A percentile compares a stretch with the other conserved stretches of the same genome.
phyloP scores from a whole-genome alignment of 352 stramenopile genomes.

The Globisporangium emineosum region DNA sequence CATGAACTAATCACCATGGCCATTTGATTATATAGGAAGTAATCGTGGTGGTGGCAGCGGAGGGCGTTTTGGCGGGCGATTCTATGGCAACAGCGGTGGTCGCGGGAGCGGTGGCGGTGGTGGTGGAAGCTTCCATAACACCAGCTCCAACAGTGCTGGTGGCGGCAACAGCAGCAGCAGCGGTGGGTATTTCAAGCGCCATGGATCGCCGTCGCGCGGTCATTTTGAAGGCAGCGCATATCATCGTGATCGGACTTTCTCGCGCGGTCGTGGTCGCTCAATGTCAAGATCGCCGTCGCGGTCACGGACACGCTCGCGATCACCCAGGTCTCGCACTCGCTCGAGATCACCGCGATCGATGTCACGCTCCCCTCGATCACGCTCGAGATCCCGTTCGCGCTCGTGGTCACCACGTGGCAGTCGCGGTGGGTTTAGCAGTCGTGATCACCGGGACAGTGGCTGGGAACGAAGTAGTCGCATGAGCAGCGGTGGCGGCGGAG shows the following conservation, averaged over 20 bases:
- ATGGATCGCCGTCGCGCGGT: slow-evolving; percentile 20
- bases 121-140: neutral
- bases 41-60: slow-evolving; percentile 8
- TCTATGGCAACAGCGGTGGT: slow-evolving; percentile 11
- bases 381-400: slow-evolving; percentile 39
- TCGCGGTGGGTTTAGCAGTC: slow-evolving; percentile 33
- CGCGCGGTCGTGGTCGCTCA: slow-evolving; percentile 38
- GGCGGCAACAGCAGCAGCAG: neutral
- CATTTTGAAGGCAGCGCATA: slow-evolving; percentile 29
- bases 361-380: slow-evolving; percentile 38
- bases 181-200: slow-evolving; percentile 32
- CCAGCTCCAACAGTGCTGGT: slow-evolving; percentile 10
- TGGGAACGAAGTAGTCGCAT: slow-evolving; percentile 18
- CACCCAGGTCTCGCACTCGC: slow-evolving; percentile 18
- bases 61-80: slow-evolving; percentile 17
- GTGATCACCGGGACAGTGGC: slow-evolving; percentile 11
- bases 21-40: slow-evolving; percentile 1
- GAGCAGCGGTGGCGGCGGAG: slow-evolving; percentile 31
- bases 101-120: neutral
- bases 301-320: slow-evolving; percentile 27
- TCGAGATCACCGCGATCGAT: slow-evolving; percentile 38
- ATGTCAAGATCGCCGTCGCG: slow-evolving; percentile 53
- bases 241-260: slow-evolving; percentile 34
- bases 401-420: slow-evolving; percentile 60
- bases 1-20: neutral